Conservation (phyloP, 805 yeast species). For the Spathaspora gorwiae region DNA sequence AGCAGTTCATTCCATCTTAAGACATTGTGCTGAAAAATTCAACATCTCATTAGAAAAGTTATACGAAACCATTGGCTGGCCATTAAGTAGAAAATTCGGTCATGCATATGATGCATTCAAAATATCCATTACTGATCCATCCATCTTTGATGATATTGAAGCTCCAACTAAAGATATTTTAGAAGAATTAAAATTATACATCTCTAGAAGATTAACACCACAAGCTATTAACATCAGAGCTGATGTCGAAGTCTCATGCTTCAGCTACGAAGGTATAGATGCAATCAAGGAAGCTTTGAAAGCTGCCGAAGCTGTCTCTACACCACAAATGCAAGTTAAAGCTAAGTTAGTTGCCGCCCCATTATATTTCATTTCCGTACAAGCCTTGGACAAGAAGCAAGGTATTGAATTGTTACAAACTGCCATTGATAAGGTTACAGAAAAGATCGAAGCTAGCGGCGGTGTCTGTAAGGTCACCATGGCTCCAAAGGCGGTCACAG, state of each 20-base stretch:
- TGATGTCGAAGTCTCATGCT: conserved; percentile 97
- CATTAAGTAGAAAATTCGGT: conserved; percentile 89
- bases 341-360: conserved; percentile 98
- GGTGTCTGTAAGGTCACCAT: conserved; percentile 90
- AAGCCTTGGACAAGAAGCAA: conserved; percentile 83
- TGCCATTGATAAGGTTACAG: conserved; percentile 75
- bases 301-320: conserved; percentile 80
- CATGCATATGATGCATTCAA: conserved; percentile 98
- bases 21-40: conserved; percentile 98
- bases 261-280: conserved; percentile 94
- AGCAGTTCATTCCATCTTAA: conserved; percentile 95
- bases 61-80: conserved; percentile 94
- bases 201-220: conserved; percentile 91
- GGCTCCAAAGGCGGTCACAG: conserved; percentile 99
- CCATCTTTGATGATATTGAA: conserved; percentile 75
- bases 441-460: conserved; percentile 64
- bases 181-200: conserved; percentile 81
- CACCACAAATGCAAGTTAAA: conserved; percentile 83
- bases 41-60: conserved; percentile 79
- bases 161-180: conserved; percentile 72
- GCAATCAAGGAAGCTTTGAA: conserved; percentile 87
- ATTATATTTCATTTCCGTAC: conserved; percentile 86
- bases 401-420: conserved; percentile 76
- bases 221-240: conserved; percentile 97
- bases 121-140: conserved; percentile 85